A percentile compares a stretch with the other conserved stretches of the same genome.
Conservation (phyloP, 75 land plant species). For the Cunninghamia lanceolata region DNA sequence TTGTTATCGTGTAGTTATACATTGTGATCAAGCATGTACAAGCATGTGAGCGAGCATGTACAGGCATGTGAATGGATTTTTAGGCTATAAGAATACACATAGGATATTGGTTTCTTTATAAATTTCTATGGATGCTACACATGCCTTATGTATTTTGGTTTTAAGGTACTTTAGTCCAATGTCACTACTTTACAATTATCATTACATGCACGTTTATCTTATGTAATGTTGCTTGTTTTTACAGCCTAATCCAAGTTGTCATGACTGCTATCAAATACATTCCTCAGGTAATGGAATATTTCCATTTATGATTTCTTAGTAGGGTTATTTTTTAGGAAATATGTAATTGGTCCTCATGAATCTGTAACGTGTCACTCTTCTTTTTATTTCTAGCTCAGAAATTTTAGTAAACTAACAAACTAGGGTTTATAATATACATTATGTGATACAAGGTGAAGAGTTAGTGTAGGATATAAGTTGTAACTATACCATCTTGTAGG, state of each 20-base stretch:
- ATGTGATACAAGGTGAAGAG: neutral
- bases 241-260: conserved; percentile 79
- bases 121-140: neutral
- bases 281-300: conserved; percentile 66
- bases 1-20: too few relatives aligned
- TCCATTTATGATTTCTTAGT: neutral
- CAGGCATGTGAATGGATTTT: neutral
- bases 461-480: too few relatives aligned
- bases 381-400: neutral
- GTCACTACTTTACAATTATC: neutral
- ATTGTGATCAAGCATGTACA: too few relatives aligned
- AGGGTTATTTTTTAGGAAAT: neutral
- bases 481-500: neutral
- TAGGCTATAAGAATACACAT: neutral
- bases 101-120: neutral
- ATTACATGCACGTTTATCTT: neutral
- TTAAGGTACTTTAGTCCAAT: neutral
- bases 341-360: neutral
- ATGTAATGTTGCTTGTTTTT: conserved; percentile 9
- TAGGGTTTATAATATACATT: neutral
- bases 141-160: neutral
- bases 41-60: neutral
- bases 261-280: conserved; percentile 95
- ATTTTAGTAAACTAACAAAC: neutral
- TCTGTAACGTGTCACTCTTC: neutral